Evolutionary conservation across 805 yeast species (phyloP), one percentile per base, ranked within the genome.

Genomic region (Metahyphopichia silvanorum): DNA sequence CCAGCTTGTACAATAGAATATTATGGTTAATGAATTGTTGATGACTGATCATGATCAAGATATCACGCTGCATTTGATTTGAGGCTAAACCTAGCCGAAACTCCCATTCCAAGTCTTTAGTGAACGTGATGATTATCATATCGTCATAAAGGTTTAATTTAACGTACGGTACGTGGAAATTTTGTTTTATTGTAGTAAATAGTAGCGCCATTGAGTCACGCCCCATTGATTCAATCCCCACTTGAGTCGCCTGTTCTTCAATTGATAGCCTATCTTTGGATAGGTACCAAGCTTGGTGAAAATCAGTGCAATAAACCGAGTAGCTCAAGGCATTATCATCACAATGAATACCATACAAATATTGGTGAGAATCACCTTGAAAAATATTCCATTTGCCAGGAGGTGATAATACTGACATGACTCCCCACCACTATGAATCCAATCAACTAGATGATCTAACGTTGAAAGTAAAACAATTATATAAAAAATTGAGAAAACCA

Each of bases 1-100:
- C 29, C 6, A 51, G 33, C 33, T 55, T 45, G 23, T 40, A 35
- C 16, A 32, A 24, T n/a, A 53, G 36, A 27, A 39, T 46, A 20
- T 40, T 32, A 28, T 55, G 55, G 33, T 46, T 47, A 6, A 42
- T 25, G 22, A 54, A 43, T 31, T 46, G 53, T 29, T 49, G 60
- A 14, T 37, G 33, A 32, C 47, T 45, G 20, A 60, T 37, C 7
- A 28, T 23, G 2, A 49, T 25, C 18, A 58, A 20, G 10, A 20
- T 20, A 8, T 20, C 9, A 20, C 21, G 7, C 21, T 10, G 7
- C 7, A 20, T 10, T 8, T 10, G 21, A 8, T 20, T 10, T 20
- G 21, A 20, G 9, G 21, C 21, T 20, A 20, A 10, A 20, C 9
- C 7, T 8, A 20, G 21, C 7, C 12, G 13, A 14, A 24, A 24